phyloP scores from a whole-genome alignment of 2,329 filamentous ascomycete species.

The Onygena corvina region DNA sequence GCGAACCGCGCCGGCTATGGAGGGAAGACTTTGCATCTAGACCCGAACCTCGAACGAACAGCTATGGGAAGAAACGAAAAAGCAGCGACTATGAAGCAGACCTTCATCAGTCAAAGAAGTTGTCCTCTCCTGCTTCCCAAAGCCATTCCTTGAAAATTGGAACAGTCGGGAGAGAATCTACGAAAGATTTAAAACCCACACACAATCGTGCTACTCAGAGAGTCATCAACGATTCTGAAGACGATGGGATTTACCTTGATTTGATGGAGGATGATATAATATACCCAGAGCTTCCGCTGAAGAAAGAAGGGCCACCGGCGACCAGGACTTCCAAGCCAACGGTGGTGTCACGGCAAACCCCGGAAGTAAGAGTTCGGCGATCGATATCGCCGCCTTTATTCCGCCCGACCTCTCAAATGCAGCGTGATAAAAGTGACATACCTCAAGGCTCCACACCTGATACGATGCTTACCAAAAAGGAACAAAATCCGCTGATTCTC shows the following conservation, averaged over 20 bases:
- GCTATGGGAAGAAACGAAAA: constrained; percentile 38
- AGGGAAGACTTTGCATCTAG: constrained; percentile 33
- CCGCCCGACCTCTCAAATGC: not conserved
- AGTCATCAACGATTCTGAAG: constrained; percentile 29
- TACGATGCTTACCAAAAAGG: not conserved
- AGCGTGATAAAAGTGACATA: too few species aligned
- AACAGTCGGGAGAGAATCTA: constrained; percentile 10
- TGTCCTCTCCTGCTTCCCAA: constrained; percentile 8
- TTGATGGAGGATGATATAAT: constrained; percentile 1
- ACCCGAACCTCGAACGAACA: constrained; percentile 23
- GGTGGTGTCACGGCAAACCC: not conserved
- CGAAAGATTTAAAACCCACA: constrained; percentile 2
- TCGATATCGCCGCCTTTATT: not conserved
- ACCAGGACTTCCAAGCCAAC: not conserved
- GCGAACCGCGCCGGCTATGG: constrained; percentile 33
- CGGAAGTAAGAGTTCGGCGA: not conserved
- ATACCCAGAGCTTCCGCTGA: constrained; percentile 11
- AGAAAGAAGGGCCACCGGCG: not conserved
- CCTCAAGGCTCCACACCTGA: not conserved
- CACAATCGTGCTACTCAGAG: not conserved
- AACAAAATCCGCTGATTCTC: constrained; percentile 18
- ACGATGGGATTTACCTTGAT: constrained; percentile 18
- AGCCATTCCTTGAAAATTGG: constrained; percentile 10
- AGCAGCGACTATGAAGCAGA: constrained; percentile 37
- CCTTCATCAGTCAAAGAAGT: constrained; percentile 25